phyloP scores from a whole-genome alignment of 345 rosid genomes.

The Bruguiera gymnorhiza region DNA sequence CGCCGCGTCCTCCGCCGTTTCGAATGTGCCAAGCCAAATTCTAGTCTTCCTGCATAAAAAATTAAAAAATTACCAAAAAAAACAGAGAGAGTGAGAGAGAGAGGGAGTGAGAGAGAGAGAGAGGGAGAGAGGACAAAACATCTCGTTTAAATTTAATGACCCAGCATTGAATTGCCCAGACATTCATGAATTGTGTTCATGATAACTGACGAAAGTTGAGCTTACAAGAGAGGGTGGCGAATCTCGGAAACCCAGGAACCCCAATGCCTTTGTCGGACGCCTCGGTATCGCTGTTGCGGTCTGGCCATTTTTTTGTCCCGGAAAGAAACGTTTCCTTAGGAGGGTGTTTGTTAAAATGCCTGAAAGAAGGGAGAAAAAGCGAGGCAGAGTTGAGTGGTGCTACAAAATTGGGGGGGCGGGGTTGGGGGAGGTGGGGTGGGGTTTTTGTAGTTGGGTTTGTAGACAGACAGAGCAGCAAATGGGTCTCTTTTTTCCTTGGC shows the following conservation, averaged over 20 bases:
- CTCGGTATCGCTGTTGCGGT: constrained; percentile 92
- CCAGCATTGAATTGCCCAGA: not conserved
- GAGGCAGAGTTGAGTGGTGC: constrained; percentile 10
- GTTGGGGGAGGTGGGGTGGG: constrained; percentile 36
- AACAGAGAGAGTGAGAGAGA: not conserved
- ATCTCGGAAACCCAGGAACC: constrained; percentile 99
- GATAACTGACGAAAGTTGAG: not conserved
- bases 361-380: constrained; percentile 15
- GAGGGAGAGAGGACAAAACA: constrained; percentile 12
- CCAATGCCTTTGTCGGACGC: constrained; percentile 98
- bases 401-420: constrained; percentile 21
- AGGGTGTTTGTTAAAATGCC: constrained; percentile 48
- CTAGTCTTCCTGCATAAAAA: constrained; percentile 72
- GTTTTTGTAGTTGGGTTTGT: constrained; percentile 52
- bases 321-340: constrained; percentile 16
- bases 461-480: constrained; percentile 22
- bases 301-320: constrained; percentile 59
- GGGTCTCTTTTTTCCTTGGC: constrained; percentile 31
- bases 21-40: constrained; percentile 96
- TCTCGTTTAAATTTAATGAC: constrained; percentile 16
- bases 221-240: constrained; percentile 92
- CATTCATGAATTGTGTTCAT: not conserved
- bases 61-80: not conserved
- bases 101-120: no score
- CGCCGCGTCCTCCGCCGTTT: constrained; percentile 96